Evolutionary conservation across 805 yeast species (phyloP).

Genomic region (Priceomyces castillae): DNA sequence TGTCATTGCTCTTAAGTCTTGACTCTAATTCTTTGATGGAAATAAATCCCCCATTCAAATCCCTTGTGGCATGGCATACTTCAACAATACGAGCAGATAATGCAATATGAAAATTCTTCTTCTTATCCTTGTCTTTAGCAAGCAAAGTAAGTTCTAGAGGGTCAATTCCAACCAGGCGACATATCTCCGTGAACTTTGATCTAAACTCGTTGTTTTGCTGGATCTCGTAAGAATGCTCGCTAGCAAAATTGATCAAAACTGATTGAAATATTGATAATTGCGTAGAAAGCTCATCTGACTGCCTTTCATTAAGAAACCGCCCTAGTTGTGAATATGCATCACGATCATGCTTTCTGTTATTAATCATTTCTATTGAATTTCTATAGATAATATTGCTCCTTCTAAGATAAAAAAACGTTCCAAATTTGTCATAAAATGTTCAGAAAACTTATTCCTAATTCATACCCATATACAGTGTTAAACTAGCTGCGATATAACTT

Average conservation of each 20-base stretch:
- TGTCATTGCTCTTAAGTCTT: constrained; percentile 26
- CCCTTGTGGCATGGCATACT: constrained; percentile 65
- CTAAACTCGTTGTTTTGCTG: constrained; percentile 62
- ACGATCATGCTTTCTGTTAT: constrained; percentile 12
- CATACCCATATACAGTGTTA: no score
- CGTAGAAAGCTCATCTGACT: constrained; percentile 58
- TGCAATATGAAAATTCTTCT: constrained; percentile 60
- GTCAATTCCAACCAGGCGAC: constrained; percentile 80
- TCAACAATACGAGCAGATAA: constrained; percentile 75
- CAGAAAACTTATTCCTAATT: no score
- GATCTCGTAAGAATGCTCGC: constrained; percentile 67
- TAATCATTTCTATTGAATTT: background rate
- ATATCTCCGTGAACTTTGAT: constrained; percentile 69
- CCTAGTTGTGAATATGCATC: constrained; percentile 51
- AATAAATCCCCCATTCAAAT: constrained; percentile 79
- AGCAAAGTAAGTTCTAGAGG: constrained; percentile 49
- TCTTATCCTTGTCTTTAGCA: constrained; percentile 27
- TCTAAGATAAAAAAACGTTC: no score
- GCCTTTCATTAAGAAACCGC: constrained; percentile 46
- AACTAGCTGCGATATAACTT: no score
- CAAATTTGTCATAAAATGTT: no score
- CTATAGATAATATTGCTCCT: no score
- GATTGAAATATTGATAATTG: constrained; percentile 77
- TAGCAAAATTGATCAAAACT: constrained; percentile 72
- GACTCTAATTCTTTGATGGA: constrained; percentile 46